These are phyloP conservation scores for Trichosporon sp. DNA, from an alignment of 1,284 basidiomycete genomes.

Conservation along the genomic window DNA sequence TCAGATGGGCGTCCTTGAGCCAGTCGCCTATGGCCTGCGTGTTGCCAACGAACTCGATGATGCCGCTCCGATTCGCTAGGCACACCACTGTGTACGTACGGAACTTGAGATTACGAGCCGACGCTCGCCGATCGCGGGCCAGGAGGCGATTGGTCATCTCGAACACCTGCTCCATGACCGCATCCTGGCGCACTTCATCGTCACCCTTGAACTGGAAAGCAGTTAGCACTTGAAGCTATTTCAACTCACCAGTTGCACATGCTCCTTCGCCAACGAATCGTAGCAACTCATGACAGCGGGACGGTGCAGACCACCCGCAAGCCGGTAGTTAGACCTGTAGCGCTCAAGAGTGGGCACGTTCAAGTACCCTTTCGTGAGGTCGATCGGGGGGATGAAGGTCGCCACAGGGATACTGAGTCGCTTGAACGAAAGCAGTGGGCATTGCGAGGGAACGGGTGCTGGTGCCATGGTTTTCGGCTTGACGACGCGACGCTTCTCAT, in stretches of 20 bases:
- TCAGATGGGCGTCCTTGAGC: constrained; percentile 61
- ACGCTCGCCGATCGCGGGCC: constrained; percentile 66
- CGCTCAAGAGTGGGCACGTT: constrained; percentile 62
- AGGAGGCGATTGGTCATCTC: constrained; percentile 80
- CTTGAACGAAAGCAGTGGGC: constrained; percentile 15
- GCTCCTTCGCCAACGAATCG: constrained; percentile 64
- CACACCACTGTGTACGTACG: constrained; percentile 87
- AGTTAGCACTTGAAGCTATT: background rate
- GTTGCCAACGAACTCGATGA: constrained; percentile 86
- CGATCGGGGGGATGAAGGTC: constrained; percentile 67
- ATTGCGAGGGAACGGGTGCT: constrained; percentile 5
- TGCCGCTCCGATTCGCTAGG: constrained; percentile 71
- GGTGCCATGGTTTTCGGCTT: background rate
- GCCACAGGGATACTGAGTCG: constrained; percentile 70
- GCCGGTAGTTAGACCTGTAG: constrained; percentile 61
- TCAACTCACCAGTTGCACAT: constrained; percentile 78
- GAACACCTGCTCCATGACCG: constrained; percentile 98
- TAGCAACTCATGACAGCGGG: constrained; percentile 76
- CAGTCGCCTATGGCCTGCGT: constrained; percentile 66
- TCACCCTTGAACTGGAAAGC: constrained; percentile 76
- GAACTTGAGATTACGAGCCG: constrained; percentile 66
- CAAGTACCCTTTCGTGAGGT: constrained; percentile 64
- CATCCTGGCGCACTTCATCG: constrained; percentile 92
- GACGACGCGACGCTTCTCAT: constrained; percentile 8
- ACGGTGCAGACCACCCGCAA: constrained; percentile 72